Base-by-base conservation (phyloP, 148 eudicot genomes). In the Dianthus caryophyllus region DNA sequence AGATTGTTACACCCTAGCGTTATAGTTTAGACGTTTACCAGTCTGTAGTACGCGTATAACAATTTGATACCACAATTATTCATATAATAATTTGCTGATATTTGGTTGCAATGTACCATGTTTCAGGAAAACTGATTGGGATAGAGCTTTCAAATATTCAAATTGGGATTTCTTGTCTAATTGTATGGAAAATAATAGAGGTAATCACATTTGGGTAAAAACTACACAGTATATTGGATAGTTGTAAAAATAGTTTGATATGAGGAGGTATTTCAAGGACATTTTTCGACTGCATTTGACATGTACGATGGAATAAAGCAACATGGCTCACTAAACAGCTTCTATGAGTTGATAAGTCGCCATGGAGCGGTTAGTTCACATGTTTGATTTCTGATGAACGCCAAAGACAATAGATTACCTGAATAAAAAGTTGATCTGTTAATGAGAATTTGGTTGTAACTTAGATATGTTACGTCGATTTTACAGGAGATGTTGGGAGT, bases 121-220 rank as follows among this genome's bases (percentile, higher is more conserved):
- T 64, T 60, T 55, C 68, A 76, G 69, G 72, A 20, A 54, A 15
- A 51, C 61, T 41, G 83, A 80, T 59, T 80, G 75, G 75, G 49
- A 67, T 56, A 76, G 66, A 72, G 73, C 83, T 31, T 80, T 76
- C 54, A 70, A 65, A 53, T 80, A 76, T 24, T 17, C 77, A 17
- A 55, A 80, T 67, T 67, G 33, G 20, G 49, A 21, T 33, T 80
- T 80, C 43, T 22, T 80, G 59, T n/a, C 71, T 54, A 20, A 50
- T 49, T 80, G 83, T 59, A 47, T 73, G 41, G 26, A 1, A 20
- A 26, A 47, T 17, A 76, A 53, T 14, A 47, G 54, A 66, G 83
- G 83, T 80, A 47, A 65, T 27, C 1, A 5, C 25, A 20, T 4
- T 41, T 4, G 44, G 11, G 8, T 8, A 8, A 9, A 9, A 15